Percentiles rank a stretch among this genome's conserved stretches.
Conservation (phyloP, 345 rosid genomes). For the Pistacia atlantica region DNA sequence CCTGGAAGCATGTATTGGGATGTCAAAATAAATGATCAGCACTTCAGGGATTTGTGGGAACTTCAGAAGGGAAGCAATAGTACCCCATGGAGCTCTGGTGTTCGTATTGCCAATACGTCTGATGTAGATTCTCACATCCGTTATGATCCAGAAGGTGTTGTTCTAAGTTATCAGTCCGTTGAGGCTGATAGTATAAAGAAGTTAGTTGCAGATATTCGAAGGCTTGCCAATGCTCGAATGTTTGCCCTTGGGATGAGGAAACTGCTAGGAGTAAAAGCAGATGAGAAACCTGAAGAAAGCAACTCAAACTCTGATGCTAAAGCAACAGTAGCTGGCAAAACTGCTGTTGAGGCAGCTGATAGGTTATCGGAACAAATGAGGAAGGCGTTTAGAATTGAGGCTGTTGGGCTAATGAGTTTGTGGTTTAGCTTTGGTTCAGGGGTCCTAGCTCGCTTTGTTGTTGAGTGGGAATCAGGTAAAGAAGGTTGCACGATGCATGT, state of each 20-base stretch:
- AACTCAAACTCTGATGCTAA: conserved; percentile 50
- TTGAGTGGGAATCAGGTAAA: conserved; percentile 97
- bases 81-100: conserved; percentile 91
- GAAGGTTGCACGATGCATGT: conserved; percentile 99
- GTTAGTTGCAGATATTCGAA: conserved; percentile 85
- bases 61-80: conserved; percentile 84
- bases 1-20: conserved; percentile 99
- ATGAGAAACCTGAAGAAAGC: conserved; percentile 71
- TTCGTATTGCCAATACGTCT: conserved; percentile 91
- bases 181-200: conserved; percentile 89
- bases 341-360: conserved; percentile 64
- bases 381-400: conserved; percentile 92
- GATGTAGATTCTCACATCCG: conserved; percentile 93
- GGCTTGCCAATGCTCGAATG: conserved; percentile 97
- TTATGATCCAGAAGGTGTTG: conserved; percentile 96
- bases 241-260: conserved; percentile 94
- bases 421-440: conserved; percentile 98
- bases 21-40: conserved; percentile 94
- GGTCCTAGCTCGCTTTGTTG: conserved; percentile 91
- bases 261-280: conserved; percentile 87
- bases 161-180: conserved; percentile 90
- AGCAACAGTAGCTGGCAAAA: conserved; percentile 59
- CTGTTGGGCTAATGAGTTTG: conserved; percentile 90
- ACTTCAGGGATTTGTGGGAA: conserved; percentile 97
- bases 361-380: conserved; percentile 81